Conservation (phyloP, 805 yeast genomes). For the Candida vartiovaarae region DNA sequence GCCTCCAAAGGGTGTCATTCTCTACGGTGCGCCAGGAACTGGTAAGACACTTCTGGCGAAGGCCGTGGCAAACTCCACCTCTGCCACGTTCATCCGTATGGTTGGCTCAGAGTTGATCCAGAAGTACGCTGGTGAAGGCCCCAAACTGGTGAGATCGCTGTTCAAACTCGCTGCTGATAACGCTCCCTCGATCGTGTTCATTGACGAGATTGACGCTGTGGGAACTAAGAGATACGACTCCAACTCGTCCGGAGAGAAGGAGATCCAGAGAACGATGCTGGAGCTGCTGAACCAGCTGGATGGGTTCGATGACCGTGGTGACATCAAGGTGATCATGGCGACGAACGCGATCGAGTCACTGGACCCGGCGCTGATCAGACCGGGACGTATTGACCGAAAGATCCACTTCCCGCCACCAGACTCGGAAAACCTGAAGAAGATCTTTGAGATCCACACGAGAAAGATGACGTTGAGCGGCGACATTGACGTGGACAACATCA, state of each 20-base stretch:
- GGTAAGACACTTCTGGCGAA: slow-evolving; percentile 94
- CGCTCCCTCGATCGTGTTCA: slow-evolving; percentile 97
- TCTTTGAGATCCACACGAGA: slow-evolving; percentile 83
- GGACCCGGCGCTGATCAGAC: slow-evolving; percentile 94
- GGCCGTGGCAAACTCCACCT: slow-evolving; percentile 97
- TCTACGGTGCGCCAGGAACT: slow-evolving; percentile 97
- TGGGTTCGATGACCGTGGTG: slow-evolving; percentile 96
- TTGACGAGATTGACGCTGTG: slow-evolving; percentile 98
- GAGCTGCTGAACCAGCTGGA: slow-evolving; percentile 92
- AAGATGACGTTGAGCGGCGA: slow-evolving; percentile 88
- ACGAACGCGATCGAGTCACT: slow-evolving; percentile 90
- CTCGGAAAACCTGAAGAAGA: slow-evolving; percentile 86
- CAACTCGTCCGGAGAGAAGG: slow-evolving; percentile 89
- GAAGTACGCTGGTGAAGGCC: slow-evolving; percentile 97
- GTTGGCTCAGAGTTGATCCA: slow-evolving; percentile 97
- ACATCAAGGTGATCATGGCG: slow-evolving; percentile 97
- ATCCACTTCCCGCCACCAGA: slow-evolving; percentile 95
- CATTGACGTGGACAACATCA: slow-evolving; percentile 83
- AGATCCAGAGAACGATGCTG: slow-evolving; percentile 96
- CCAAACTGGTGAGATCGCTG: slow-evolving; percentile 86
- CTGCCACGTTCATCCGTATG: slow-evolving; percentile 91
- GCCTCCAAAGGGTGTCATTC: slow-evolving; percentile 96
- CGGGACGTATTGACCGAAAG: slow-evolving; percentile 95
- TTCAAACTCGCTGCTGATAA: slow-evolving; percentile 95
- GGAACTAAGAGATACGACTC: slow-evolving; percentile 97